Evolutionary conservation across 2,329 filamentous ascomycete genomes (phyloP).

Genomic region (Penicillium sp.): DNA sequence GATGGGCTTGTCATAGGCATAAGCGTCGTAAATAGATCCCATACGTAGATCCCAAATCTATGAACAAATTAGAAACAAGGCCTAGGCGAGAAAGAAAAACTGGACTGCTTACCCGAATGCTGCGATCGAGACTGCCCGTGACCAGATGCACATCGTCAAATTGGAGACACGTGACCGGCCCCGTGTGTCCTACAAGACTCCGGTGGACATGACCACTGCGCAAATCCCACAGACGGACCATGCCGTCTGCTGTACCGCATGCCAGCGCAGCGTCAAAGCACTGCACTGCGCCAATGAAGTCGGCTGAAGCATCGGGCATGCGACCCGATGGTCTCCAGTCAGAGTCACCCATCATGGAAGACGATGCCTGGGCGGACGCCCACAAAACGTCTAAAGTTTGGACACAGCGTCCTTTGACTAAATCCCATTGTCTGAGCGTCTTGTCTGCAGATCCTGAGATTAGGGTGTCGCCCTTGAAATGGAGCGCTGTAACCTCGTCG

Average conservation of each 20-base stretch:
- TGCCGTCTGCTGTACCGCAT: slow-evolving; percentile 92
- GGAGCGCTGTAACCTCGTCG: slow-evolving; percentile 84
- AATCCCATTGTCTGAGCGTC: slow-evolving; percentile 93
- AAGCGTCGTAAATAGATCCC: slow-evolving; percentile 89
- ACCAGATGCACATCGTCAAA: slow-evolving; percentile 94
- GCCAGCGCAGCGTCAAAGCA: slow-evolving; percentile 93
- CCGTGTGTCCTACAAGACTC: slow-evolving; percentile 89
- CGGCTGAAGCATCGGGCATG: slow-evolving; percentile 58
- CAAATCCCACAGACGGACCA: slow-evolving; percentile 94
- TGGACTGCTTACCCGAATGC: slow-evolving; percentile 66
- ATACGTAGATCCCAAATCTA: slow-evolving; percentile 98
- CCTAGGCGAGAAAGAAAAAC: background rate
- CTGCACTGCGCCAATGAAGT: slow-evolving; percentile 90
- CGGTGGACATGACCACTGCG: slow-evolving; percentile 94
- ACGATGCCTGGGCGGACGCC: slow-evolving; percentile 84
- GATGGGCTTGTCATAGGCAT: slow-evolving; percentile 83
- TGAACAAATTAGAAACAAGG: slow-evolving; percentile 17
- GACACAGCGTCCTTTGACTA: slow-evolving; percentile 92
- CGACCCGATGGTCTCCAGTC: slow-evolving; percentile 64
- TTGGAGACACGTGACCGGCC: slow-evolving; percentile 84
- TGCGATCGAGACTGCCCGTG: slow-evolving; percentile 84
- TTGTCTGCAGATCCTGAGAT: slow-evolving; percentile 96
- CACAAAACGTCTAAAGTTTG: slow-evolving; percentile 96
- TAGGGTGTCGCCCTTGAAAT: slow-evolving; percentile 79
- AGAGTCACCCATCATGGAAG: slow-evolving; percentile 52